Evolutionary conservation across 2,329 filamentous ascomycete species (phyloP).

Genomic region (Thielaviopsis euricoi): DNA sequence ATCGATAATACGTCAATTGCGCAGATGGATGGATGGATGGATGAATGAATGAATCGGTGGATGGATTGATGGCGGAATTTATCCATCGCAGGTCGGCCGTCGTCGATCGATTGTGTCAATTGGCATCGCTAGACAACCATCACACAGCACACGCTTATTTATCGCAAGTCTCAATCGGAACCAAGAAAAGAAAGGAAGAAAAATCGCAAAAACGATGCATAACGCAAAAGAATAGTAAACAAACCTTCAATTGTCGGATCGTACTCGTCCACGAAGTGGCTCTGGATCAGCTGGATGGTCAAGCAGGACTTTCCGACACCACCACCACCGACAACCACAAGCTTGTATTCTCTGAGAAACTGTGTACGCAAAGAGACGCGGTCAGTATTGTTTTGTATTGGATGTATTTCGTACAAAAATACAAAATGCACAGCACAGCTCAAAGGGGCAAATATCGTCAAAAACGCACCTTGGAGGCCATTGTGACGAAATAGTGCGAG

Average conservation of each 20-base stretch:
- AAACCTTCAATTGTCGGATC: constrained; percentile 97
- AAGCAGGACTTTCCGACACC: constrained; percentile 98
- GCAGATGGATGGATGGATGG: too few relatives aligned
- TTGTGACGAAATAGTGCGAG: constrained; percentile 15
- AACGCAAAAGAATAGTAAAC: constrained; percentile 15
- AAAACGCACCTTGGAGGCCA: constrained; percentile 24
- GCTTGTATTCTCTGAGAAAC: constrained; percentile 84
- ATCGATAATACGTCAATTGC: too few relatives aligned
- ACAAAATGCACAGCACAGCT: neutral
- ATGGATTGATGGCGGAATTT: too few relatives aligned
- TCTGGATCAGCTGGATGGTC: constrained; percentile 90
- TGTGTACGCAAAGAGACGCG: constrained; percentile 20
- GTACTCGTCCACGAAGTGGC: constrained; percentile 98
- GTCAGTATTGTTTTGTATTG: constrained; percentile 2
- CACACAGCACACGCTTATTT: too few relatives aligned
- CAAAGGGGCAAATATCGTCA: neutral
- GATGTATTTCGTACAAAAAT: too few relatives aligned
- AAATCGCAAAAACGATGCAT: constrained; percentile 7
- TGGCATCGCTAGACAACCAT: neutral
- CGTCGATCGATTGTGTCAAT: neutral
- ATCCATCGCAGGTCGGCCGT: neutral
- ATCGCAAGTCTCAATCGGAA: neutral
- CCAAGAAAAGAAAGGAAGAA: too few relatives aligned
- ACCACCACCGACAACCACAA: constrained; percentile 94
- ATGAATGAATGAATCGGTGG: too few relatives aligned